Evolutionary conservation across 768 basidiomycete genomes (phyloP), one percentile per base, ranked within the genome.

Genomic region (Suillus plorans): DNA sequence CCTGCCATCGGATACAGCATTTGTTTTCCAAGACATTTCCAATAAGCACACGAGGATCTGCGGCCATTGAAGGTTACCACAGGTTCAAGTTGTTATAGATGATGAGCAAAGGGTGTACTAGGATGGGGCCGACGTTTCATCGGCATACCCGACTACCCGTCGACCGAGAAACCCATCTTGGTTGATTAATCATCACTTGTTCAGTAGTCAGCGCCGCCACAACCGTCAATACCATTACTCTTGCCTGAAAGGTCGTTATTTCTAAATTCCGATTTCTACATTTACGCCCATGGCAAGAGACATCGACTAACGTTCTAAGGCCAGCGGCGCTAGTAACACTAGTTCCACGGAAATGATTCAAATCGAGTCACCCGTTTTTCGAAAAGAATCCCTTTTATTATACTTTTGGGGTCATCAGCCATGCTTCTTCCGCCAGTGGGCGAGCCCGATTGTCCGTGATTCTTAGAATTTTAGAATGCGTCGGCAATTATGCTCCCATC

Each of bases 401-500:
- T 36, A 36, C 53, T 55, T 55, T 55, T 34, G 53, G 53, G 57
- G 57, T 41, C 57, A 41, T 39, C 37, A 25, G n/a, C 0, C 39
- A 18, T 41, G 25, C 22, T 58, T 58, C 37, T 41, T 41, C 3
- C 6, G 13, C 31, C 12, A n/a, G 58, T 59, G 25, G 58, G 58
- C 28, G 41, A 42, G 58, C 25, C 41, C 37, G 18, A 20, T 31
- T 44, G 41, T 28, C 58, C 25, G 41, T 31, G 18, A 59, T 59
- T 25, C 25, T 20, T 42, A 10, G 18, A 59, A 44, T 59, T 59
- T 59, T 59, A 44, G 25, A 42, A 59, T 20, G 28, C 20, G 42
- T 59, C 58, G 58, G 58, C 25, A 42, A 42, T 59, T 59, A 59
- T 42, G 58, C 58, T 59, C 58, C 58, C 41, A 59, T 59, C 58